Evolutionary conservation across 164 flowering plant genomes (phyloP).

Genomic region (Nymphaea colorata): DNA sequence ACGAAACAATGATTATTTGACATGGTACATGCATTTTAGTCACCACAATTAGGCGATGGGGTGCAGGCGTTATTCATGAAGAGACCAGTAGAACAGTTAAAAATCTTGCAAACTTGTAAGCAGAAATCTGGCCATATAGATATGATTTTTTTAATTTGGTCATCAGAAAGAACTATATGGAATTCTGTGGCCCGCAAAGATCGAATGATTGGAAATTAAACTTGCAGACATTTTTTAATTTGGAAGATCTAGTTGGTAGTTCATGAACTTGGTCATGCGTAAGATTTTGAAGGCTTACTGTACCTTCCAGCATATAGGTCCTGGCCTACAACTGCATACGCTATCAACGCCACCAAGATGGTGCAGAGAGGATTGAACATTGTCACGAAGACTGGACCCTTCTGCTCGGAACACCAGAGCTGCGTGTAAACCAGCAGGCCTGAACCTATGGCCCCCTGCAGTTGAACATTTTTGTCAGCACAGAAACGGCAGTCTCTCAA

Average conservation of each 20-base stretch:
- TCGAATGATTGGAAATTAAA: too few species aligned
- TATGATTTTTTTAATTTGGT: too few species aligned
- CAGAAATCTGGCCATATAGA: too few species aligned
- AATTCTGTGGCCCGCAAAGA: too few species aligned
- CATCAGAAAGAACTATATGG: too few species aligned
- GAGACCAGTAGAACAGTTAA: too few species aligned
- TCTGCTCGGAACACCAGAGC: conserved; percentile 67
- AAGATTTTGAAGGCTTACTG: not conserved
- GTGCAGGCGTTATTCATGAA: too few species aligned
- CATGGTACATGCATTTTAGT: too few species aligned
- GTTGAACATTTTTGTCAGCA: conserved; percentile 19
- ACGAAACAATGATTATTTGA: too few species aligned
- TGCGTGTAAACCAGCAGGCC: conserved; percentile 47
- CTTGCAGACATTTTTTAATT: too few species aligned
- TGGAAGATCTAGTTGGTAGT: not conserved
- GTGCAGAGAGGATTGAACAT: conserved; percentile 77
- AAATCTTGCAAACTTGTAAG: too few species aligned
- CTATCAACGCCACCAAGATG: conserved; percentile 41
- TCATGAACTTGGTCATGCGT: not conserved
- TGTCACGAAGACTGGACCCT: conserved; percentile 79
- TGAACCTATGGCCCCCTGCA: conserved; percentile 61
- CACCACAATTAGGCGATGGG: too few species aligned
- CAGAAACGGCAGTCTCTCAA: not conserved
- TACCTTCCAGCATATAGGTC: conserved; percentile 65
- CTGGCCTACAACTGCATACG: conserved; percentile 65